Percentiles rank a stretch among this genome's conserved stretches.
Evolutionary conservation across 148 eudicot genomes (phyloP).

Genomic region (Camellia sinensis): DNA sequence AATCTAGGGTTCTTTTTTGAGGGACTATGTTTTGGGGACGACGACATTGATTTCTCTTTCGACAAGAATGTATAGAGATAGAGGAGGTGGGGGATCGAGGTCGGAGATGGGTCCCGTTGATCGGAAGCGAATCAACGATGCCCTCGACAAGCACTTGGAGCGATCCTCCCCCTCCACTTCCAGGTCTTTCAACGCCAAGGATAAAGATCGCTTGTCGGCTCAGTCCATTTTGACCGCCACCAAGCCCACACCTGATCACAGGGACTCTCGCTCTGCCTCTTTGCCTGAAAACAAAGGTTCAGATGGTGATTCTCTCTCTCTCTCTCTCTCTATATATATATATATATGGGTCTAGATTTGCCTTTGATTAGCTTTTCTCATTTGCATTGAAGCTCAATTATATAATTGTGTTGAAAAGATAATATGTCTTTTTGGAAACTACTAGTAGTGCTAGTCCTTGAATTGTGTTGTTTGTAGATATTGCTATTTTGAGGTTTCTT

Average conservation of each 20-base stretch:
- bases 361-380: not conserved
- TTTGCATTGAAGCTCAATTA: not conserved
- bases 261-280: not conserved
- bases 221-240: constrained; percentile 28
- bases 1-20: not conserved
- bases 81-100: constrained; percentile 37
- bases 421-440: not conserved
- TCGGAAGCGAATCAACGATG: constrained; percentile 57
- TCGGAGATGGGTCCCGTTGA: constrained; percentile 42
- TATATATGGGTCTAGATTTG: not conserved
- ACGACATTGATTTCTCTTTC: not conserved
- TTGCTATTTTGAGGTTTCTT: too few relatives aligned
- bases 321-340: not conserved
- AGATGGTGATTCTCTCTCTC: not conserved
- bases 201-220: constrained; percentile 35
- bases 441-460: not conserved
- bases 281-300: constrained; percentile 5
- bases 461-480: too few relatives aligned
- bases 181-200: constrained; percentile 35
- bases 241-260: constrained; percentile 21
- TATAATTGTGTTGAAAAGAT: not conserved
- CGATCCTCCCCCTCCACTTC: constrained; percentile 58
- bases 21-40: not conserved
- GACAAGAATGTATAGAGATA: constrained; percentile 36
- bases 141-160: constrained; percentile 61